Percentiles rank a stretch among this genome's conserved stretches.
Conservation (phyloP, 2,329 filamentous ascomycete genomes). For the Aquanectria penicillioides region DNA sequence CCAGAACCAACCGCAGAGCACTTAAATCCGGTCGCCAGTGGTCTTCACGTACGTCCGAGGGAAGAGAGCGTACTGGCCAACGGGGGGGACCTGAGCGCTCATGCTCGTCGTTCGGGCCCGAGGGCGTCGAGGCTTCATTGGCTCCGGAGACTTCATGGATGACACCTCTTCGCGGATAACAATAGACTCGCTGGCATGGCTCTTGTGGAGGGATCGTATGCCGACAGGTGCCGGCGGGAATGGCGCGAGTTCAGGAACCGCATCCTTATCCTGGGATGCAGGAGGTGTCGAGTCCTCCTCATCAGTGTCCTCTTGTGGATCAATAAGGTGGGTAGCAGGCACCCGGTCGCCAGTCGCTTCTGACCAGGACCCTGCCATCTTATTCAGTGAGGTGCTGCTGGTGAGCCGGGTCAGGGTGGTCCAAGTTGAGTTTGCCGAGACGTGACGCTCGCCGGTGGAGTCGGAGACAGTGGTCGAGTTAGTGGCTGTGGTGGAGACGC, state of each 20-base stretch:
- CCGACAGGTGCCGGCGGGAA: slow-evolving; percentile 38
- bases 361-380: slow-evolving; percentile 44
- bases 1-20: background rate
- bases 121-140: slow-evolving; percentile 45
- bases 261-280: slow-evolving; percentile 44
- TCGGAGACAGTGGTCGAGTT: slow-evolving; percentile 59
- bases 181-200: slow-evolving; percentile 51
- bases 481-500: slow-evolving; percentile 65
- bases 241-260: slow-evolving; percentile 48
- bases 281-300: slow-evolving; percentile 39
- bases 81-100: slow-evolving; percentile 52
- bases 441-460: slow-evolving; percentile 61
- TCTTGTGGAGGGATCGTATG: slow-evolving; percentile 46
- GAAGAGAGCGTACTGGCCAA: slow-evolving; percentile 60
- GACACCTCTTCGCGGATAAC: slow-evolving; percentile 44
- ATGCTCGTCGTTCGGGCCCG: slow-evolving; percentile 59
- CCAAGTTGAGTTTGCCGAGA: slow-evolving; percentile 63
- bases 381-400: slow-evolving; percentile 59
- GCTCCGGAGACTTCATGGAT: slow-evolving; percentile 44
- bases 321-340: slow-evolving; percentile 38
- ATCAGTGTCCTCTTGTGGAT: slow-evolving; percentile 34
- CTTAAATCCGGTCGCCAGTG: slow-evolving; percentile 46
- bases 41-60: slow-evolving; percentile 49
- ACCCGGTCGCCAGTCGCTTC: slow-evolving; percentile 45
- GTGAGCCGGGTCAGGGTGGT: slow-evolving; percentile 66